A percentile compares a stretch with the other conserved stretches of the same genome.
Conservation (phyloP, 2,329 filamentous ascomycete genomes). For the Plectosphaerella sp. region DNA sequence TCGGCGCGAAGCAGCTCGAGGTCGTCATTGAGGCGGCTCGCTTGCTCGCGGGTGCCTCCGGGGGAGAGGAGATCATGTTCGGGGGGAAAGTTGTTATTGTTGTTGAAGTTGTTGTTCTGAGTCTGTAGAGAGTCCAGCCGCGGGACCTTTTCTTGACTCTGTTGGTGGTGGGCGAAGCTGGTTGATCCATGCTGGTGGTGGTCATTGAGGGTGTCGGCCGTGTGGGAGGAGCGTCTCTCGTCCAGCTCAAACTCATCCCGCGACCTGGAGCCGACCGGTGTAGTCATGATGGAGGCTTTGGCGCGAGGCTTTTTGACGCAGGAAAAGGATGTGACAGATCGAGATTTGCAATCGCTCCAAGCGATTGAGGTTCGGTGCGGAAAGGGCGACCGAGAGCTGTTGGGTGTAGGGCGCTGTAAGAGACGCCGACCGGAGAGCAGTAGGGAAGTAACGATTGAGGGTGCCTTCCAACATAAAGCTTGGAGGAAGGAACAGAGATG, state of each 20-base stretch:
- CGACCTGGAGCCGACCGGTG: background rate
- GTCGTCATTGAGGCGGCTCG: constrained; percentile 39
- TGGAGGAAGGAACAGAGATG: background rate
- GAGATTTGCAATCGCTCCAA: background rate
- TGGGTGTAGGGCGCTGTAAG: background rate
- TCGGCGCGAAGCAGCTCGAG: constrained; percentile 45
- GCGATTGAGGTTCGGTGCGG: background rate
- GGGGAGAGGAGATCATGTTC: constrained; percentile 2
- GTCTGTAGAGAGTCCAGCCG: constrained; percentile 1
- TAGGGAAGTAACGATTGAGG: background rate
- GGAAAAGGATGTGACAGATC: background rate
- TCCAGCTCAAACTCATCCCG: constrained; percentile 7
- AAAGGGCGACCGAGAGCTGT: background rate
- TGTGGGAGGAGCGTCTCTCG: constrained; percentile 12
- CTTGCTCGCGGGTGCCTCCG: constrained; percentile 19
- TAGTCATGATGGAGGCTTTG: background rate
- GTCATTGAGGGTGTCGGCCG: constrained; percentile 9
- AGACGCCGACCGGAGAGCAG: background rate
- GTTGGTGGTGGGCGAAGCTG: constrained; percentile 6
- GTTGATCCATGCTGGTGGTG: constrained; percentile 3
- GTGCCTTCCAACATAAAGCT: background rate
- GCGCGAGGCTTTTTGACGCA: background rate
- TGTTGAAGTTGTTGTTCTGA: background rate
- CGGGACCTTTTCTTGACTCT: constrained; percentile 1
- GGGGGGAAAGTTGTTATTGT: background rate